Evolutionary conservation across 495 filamentous ascomycete genomes (phyloP), one percentile per base, ranked within the genome.

Genomic region (Penicillium odoratum): DNA sequence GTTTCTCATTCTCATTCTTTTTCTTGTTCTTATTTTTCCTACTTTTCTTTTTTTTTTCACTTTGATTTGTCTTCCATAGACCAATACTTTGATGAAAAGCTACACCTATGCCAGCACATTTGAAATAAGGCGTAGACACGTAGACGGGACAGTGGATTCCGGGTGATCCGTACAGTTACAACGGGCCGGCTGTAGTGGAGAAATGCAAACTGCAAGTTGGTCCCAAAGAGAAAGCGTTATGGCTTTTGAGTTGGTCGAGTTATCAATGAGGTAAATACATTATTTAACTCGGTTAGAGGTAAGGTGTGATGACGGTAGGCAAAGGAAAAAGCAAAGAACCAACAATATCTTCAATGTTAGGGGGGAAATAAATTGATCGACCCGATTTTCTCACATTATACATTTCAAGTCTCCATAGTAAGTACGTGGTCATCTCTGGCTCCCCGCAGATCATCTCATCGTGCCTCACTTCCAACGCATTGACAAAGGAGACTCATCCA

Each of bases 1-100:
- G 52, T 38, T 56, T 42, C 58, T 58, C 49, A 44, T 53, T 57
- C 53, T 28, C 57, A 63, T 57, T 60, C 45, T 16, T 52, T 59
- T 49, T 42, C 30, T 56, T 40, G 15, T 30, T 48, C 46, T 31
- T 47, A 11, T 45, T 54, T 61, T 34, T 30, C 55, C 21, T 21
- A 21, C 1, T 49, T 43, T 26, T 55, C 47, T 53, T 50, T 26
- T 18, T 46, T 43, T 55, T 33, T 47, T 46, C 16, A 25, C 34
- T 43, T 9, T 16, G 10, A 15, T 51, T 51, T 16, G 48, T 25
- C 40, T 13, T 46, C 43, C 43, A 46, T 46, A 46, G 7, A 46
- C 43, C 43, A 11, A 46, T 33, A 30, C 26, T 16, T 48, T 30
- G 11, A 16, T 30, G 26, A 48, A 30, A 48, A 6, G 13, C 13